phyloP scores from a whole-genome alignment of 768 basidiomycete genomes.

The Coprinopsis sp. region DNA sequence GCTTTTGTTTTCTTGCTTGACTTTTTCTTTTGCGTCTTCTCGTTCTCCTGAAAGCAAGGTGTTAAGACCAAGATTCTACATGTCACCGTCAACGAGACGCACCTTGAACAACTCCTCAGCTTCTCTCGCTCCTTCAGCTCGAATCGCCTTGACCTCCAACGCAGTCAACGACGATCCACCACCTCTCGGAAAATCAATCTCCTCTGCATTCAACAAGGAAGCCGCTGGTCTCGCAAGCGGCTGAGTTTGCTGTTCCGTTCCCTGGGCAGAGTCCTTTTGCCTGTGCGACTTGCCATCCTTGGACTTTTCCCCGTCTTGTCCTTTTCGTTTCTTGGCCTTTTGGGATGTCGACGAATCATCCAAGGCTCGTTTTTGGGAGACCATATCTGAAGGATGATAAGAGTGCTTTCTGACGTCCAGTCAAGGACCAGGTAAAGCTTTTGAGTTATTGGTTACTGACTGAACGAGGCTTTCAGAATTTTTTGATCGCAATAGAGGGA shows the following conservation, averaged over 20 bases:
- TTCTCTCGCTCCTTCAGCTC: constrained; percentile 80
- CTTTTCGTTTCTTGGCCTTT: constrained; percentile 62
- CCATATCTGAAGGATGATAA: constrained; percentile 26
- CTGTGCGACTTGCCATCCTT: too few species aligned
- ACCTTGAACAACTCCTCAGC: constrained; percentile 80
- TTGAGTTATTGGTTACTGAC: too few species aligned
- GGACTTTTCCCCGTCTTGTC: constrained; percentile 19
- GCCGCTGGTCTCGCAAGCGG: constrained; percentile 21
- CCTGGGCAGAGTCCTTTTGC: too few species aligned
- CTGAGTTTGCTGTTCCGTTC: constrained; percentile 18
- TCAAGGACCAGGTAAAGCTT: not conserved
- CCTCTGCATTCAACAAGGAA: constrained; percentile 44
- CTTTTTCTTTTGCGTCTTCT: constrained; percentile 35
- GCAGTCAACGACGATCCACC: constrained; percentile 88
- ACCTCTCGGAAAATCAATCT: constrained; percentile 93
- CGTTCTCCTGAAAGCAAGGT: constrained; percentile 6
- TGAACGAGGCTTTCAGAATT: not conserved
- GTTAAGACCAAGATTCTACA: too few species aligned
- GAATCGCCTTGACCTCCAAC: constrained; percentile 80
- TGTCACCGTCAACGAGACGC: constrained; percentile 23
- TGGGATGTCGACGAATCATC: constrained; percentile 47
- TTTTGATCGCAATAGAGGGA: too few species aligned
- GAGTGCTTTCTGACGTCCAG: not conserved
- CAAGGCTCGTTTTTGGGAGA: constrained; percentile 55
- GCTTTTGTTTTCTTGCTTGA: constrained; percentile 42